phyloP scores from a whole-genome alignment of 306 rosid species.

The Cucurbita maxima region DNA sequence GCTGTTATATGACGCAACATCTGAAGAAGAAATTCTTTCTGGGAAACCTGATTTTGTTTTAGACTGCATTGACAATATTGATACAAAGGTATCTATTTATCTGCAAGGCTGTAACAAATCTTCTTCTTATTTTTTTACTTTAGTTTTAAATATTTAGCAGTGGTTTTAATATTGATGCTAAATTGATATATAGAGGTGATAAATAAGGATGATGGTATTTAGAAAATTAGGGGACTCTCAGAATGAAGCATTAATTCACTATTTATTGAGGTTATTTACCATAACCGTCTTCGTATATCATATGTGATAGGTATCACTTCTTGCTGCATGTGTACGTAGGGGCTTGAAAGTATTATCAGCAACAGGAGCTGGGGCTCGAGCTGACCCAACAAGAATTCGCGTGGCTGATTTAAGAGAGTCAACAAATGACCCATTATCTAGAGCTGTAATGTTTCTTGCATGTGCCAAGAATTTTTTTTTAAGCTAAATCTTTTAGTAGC shows the following conservation, averaged over 20 bases:
- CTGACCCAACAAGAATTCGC: slow-evolving; percentile 89
- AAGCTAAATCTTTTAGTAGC: not conserved
- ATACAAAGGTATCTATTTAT: slow-evolving; percentile 60
- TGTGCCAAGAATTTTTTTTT: not conserved
- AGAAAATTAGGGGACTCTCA: not conserved
- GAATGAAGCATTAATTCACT: not conserved
- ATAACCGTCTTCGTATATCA: slow-evolving; percentile 10
- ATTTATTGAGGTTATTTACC: not conserved
- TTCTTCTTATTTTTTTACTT: not conserved
- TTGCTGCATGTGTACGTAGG: slow-evolving; percentile 90
- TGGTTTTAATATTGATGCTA: not conserved
- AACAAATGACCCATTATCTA: slow-evolving; percentile 80
- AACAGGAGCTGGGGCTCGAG: slow-evolving; percentile 95
- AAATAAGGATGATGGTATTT: not conserved
- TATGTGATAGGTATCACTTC: slow-evolving; percentile 82
- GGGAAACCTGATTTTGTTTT: slow-evolving; percentile 84
- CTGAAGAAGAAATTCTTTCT: slow-evolving; percentile 89
- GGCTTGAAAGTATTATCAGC: slow-evolving; percentile 86
- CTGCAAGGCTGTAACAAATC: not conserved
- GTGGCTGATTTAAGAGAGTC: slow-evolving; percentile 85
- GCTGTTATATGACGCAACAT: slow-evolving; percentile 61
- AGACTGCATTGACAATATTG: slow-evolving; percentile 91
- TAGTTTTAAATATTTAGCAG: not conserved
- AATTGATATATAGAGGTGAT: not conserved
- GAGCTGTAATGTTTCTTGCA: slow-evolving; percentile 46